These are phyloP conservation scores for Metschnikowia baotianmanensis DNA, from an alignment of 805 yeast species.

Conservation along the genomic window DNA sequence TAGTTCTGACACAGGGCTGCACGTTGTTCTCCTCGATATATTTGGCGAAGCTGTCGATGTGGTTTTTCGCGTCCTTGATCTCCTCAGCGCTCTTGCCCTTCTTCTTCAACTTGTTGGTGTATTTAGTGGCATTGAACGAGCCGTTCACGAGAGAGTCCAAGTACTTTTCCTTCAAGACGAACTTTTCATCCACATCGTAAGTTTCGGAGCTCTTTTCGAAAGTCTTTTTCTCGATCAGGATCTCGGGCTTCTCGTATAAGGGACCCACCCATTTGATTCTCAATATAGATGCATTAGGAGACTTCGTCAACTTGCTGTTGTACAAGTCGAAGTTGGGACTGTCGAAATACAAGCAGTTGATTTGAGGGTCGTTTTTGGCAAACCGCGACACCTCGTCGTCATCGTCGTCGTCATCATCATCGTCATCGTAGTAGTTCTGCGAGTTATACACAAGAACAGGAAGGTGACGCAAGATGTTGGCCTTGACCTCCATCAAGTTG, in stretches of 20 bases:
- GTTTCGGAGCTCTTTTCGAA: conserved; percentile 55
- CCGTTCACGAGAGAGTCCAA: conserved; percentile 69
- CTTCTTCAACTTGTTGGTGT: conserved; percentile 59
- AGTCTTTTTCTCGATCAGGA: conserved; percentile 75
- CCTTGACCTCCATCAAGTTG: conserved; percentile 86
- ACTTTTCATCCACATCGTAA: conserved; percentile 58
- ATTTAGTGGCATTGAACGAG: conserved; percentile 45
- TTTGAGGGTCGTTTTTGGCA: conserved; percentile 53
- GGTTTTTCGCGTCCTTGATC: conserved; percentile 49
- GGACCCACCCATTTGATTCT: conserved; percentile 92
- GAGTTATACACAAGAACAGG: conserved; percentile 78
- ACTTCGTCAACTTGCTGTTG: conserved; percentile 75
- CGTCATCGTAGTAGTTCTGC: conserved; percentile 47
- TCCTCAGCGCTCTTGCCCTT: conserved; percentile 54
- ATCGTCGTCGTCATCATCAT: conserved; percentile 50
- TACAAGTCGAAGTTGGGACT: conserved; percentile 79
- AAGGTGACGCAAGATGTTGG: conserved; percentile 87
- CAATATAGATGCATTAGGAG: conserved; percentile 67
- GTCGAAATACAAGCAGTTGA: conserved; percentile 87
- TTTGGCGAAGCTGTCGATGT: conserved; percentile 58
- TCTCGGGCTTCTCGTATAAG: conserved; percentile 70
- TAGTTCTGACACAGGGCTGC: conserved; percentile 84
- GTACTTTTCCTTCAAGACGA: conserved; percentile 77
- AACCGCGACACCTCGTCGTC: conserved; percentile 20
- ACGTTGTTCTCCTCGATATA: conserved; percentile 64